These are phyloP conservation scores for Solanum corneliomulleri DNA, from an alignment of 257 asterid species.

Conservation along the genomic window DNA sequence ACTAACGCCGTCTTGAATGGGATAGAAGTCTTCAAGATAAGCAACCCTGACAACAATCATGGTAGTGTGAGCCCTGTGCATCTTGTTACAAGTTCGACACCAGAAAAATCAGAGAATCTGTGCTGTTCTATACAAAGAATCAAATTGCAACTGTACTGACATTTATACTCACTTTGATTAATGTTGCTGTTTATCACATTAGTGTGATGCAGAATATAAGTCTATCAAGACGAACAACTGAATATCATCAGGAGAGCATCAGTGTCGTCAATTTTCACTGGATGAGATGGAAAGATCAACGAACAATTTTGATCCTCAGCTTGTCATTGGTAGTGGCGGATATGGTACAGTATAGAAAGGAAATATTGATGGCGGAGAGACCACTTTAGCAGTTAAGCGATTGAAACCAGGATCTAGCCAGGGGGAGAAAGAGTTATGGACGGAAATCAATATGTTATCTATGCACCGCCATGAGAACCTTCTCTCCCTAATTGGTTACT, in stretches of 20 bases:
- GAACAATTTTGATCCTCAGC: conserved; percentile 26
- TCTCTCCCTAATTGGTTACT: conserved; percentile 60
- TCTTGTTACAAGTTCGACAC: not conserved
- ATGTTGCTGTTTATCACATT: conserved; percentile 27
- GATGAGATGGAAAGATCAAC: conserved; percentile 45
- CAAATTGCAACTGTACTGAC: conserved; percentile 19
- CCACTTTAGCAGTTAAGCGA: conserved; percentile 46
- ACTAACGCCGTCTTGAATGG: conserved; percentile 25
- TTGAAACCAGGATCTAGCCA: conserved; percentile 36
- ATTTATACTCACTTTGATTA: conserved; percentile 22
- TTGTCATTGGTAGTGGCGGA: conserved; percentile 58
- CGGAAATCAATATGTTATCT: conserved; percentile 57
- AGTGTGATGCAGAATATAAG: conserved; percentile 19
- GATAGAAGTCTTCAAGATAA: conserved; percentile 51
- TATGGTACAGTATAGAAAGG: conserved; percentile 60
- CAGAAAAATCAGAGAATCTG: conserved; percentile 2
- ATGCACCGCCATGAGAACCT: conserved; percentile 41
- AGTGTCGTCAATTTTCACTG: conserved; percentile 49
- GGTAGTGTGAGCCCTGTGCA: conserved; percentile 12
- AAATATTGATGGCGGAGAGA: conserved; percentile 29
- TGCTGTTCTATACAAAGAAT: conserved; percentile 8
- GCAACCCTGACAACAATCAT: conserved; percentile 59
- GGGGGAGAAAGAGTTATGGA: conserved; percentile 48
- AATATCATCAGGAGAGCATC: conserved; percentile 13
- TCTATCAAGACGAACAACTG: conserved; percentile 14